These are phyloP conservation scores for Zizania palustris DNA, from an alignment of 202 grass and related monocot species.

Conservation along the genomic window DNA sequence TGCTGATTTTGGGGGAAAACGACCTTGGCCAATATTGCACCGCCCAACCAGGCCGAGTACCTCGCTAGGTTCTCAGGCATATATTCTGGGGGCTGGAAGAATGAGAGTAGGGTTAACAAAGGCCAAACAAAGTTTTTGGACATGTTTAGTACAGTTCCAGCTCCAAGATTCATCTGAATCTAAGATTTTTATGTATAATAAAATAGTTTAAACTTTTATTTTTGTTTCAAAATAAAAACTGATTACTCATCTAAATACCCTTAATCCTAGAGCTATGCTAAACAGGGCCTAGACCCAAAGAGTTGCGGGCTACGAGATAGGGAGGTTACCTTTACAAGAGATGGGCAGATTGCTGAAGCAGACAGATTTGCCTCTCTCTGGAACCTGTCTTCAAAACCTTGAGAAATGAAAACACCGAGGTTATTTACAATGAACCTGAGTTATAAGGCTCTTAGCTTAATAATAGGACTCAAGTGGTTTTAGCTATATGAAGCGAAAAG, in stretches of 20 bases:
- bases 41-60: constrained; percentile 96
- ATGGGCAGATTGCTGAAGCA: constrained; percentile 75
- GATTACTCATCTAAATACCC: no score
- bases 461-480: constrained; percentile 7
- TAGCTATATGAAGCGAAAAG: background rate
- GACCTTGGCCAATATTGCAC: constrained; percentile 93
- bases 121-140: background rate
- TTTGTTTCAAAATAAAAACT: no score
- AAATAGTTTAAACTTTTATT: no score
- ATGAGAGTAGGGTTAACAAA: constrained; percentile 20
- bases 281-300: background rate
- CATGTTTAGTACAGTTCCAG: no score
- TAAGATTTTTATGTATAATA: no score
- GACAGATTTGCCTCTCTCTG: constrained; percentile 89
- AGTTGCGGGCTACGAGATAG: background rate
- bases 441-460: constrained; percentile 14
- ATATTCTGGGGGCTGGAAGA: constrained; percentile 87
- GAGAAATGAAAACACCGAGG: constrained; percentile 19
- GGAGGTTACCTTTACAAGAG: constrained; percentile 79
- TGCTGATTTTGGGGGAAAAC: constrained; percentile 98
- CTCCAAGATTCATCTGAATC: no score
- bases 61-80: constrained; percentile 85
- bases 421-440: constrained; percentile 16
- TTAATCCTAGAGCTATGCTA: no score
- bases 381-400: constrained; percentile 93